A percentile compares a stretch with the other conserved stretches of the same genome.
These are phyloP conservation scores for Echites panduratus DNA, from an alignment of 257 asterid genomes.

Conservation along the genomic window DNA sequence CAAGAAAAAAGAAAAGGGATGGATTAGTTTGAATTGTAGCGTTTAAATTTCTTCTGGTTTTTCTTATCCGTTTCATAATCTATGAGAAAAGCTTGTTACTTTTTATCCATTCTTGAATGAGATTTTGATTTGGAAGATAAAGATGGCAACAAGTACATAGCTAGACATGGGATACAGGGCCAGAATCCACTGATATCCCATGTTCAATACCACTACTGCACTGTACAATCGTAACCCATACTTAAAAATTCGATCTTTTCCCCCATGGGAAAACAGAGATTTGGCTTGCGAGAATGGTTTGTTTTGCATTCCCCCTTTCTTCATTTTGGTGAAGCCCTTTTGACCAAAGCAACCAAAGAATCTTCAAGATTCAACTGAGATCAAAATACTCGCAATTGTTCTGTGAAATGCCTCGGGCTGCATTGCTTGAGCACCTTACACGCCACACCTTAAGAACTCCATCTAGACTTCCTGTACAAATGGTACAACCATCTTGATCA, in stretches of 20 bases:
- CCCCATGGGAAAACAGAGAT: background rate
- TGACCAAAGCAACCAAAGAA: too few relatives aligned
- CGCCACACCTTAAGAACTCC: constrained; percentile 87
- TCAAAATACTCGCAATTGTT: constrained; percentile 67
- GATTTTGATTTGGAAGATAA: background rate
- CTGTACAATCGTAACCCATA: background rate
- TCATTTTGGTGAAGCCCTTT: background rate
- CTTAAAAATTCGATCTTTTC: background rate
- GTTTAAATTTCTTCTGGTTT: too few relatives aligned
- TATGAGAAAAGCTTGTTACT: background rate
- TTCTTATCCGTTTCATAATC: background rate
- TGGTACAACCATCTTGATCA: constrained; percentile 59
- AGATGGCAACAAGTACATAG: background rate
- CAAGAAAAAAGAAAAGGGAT: background rate
- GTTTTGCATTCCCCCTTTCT: background rate
- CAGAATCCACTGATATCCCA: background rate
- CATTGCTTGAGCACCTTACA: constrained; percentile 28
- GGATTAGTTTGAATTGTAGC: background rate
- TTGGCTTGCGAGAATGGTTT: background rate
- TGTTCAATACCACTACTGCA: background rate
- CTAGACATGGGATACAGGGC: background rate
- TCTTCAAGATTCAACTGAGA: constrained; percentile 23
- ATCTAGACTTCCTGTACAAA: constrained; percentile 83
- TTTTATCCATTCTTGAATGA: background rate
- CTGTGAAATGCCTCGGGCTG: constrained; percentile 18